Evolutionary conservation across 2,329 filamentous ascomycete genomes (phyloP).

Genomic region (Pseudocercospora macadamiae): DNA sequence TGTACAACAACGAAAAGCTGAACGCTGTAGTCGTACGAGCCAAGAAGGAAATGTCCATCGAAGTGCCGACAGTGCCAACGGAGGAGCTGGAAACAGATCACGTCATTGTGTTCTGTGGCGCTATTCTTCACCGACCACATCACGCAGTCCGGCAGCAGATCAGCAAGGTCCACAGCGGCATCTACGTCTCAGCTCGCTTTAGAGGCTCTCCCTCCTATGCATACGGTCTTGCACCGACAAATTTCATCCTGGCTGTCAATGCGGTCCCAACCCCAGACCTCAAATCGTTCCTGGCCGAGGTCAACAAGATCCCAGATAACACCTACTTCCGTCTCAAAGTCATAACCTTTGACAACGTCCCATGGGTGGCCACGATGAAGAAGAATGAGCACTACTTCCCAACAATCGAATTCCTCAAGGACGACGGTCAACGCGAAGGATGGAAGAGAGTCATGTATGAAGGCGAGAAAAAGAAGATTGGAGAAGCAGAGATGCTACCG

Average conservation of each 20-base stretch:
- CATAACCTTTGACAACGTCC: constrained; percentile 98
- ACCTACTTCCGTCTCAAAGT: constrained; percentile 96
- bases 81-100: constrained; percentile 90
- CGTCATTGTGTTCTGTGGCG: constrained; percentile 92
- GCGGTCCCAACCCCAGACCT: constrained; percentile 82
- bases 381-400: constrained; percentile 97
- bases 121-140: constrained; percentile 88
- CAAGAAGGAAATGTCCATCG: constrained; percentile 74
- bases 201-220: constrained; percentile 83
- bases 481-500: constrained; percentile 36
- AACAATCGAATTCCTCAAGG: constrained; percentile 67
- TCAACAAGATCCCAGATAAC: constrained; percentile 89
- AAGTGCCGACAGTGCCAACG: constrained; percentile 82
- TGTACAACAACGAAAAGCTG: constrained; percentile 86
- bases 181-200: constrained; percentile 88
- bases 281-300: constrained; percentile 76
- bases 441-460: constrained; percentile 63
- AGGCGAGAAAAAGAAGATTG: constrained; percentile 44
- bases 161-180: constrained; percentile 90
- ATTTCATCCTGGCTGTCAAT: constrained; percentile 97
- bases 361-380: constrained; percentile 99
- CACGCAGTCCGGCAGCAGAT: constrained; percentile 98
- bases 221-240: constrained; percentile 91
- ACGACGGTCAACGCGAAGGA: constrained; percentile 53
- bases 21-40: constrained; percentile 86